Evolutionary conservation across 169 alveolate species (phyloP), one percentile per base, ranked within the genome.

Genomic region (Babesia sp.): DNA sequence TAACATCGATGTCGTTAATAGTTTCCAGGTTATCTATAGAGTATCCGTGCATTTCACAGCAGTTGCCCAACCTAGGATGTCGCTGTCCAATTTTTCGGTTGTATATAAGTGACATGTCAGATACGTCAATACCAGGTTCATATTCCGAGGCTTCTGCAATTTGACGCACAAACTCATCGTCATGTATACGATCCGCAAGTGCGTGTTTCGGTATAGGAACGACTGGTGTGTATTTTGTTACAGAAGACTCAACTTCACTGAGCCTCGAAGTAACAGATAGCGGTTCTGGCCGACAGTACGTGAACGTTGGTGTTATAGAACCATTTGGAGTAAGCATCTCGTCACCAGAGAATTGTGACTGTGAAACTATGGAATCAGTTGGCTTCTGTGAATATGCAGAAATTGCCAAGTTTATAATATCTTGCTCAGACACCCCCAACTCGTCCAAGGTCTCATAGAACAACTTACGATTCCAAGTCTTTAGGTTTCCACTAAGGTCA

Each of bases 391-490:
- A 1, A 54, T n/a, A 41, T 18, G 1, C 29, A 28, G 70, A n/a
- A 11, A 58, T 0, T 34, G 41, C 42, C 14, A 44, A 45, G 31
- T 77, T 77, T n/a, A 63, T 26, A 29, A 91, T 74, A n/a, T 91
- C 92, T 33, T 82, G 70, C 60, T 91, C 95, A 0, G 93, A 51
- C 31, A 91, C 77, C 3, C 91, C 91, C 44, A 91, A 58, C 44
- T 83, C 77, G 37, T 83, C 77, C 41, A 91, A 67, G 20, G 94
- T 87, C 53, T 70, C 83, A 46, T 87, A 79, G 72, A 68, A 87
- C 26, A 87, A 76, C 20, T 63, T 71, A 34, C 94, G 95, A 71
- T 91, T 91, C 85, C 90, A 80, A 33, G 82, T 53, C 75, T 80
- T 78, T 34, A 91, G 36, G 82, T 91, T 90, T 24, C 91, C 92